Conservation (phyloP, 192 early-diverging fungal species). For the Coemansia sp. region DNA sequence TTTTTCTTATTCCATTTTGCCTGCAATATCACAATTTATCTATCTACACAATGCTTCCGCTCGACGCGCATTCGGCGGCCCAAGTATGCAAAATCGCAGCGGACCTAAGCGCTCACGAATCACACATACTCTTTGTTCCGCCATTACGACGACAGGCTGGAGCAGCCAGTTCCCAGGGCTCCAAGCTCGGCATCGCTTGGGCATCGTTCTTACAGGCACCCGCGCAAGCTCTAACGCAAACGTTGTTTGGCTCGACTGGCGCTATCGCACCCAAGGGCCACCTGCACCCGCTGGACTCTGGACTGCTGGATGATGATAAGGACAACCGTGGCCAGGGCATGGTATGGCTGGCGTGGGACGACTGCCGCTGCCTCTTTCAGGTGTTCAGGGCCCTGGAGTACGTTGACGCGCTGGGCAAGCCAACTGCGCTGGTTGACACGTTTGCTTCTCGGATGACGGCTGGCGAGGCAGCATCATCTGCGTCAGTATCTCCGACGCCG, state of each 20-base stretch:
- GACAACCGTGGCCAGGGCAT: conserved; percentile 7
- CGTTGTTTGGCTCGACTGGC: conserved; percentile 16
- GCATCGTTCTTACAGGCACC: conserved; percentile 36
- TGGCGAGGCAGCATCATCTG: conserved; percentile 21
- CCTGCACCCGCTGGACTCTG: conserved; percentile 19
- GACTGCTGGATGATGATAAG: conserved; percentile 6
- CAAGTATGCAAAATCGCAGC: conserved; percentile 43
- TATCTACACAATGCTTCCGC: conserved; percentile 4
- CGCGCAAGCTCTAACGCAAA: conserved; percentile 27
- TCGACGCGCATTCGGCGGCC: conserved; percentile 29
- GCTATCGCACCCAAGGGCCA: conserved; percentile 2
- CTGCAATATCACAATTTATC: neutral
- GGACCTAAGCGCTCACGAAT: conserved; percentile 26
- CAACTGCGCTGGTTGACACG: conserved; percentile 42
- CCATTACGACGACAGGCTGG: conserved; percentile 5
- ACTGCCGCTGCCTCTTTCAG: conserved; percentile 35
- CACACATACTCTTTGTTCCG: conserved; percentile 23
- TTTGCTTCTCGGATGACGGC: conserved; percentile 42
- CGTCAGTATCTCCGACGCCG: neutral
- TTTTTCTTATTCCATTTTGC: neutral
- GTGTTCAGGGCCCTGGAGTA: conserved; percentile 46
- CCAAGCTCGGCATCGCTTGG: conserved; percentile 29
- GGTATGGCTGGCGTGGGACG: conserved; percentile 55
- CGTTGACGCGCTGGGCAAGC: conserved; percentile 39
- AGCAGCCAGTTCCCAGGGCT: neutral